Base-by-base conservation (phyloP, 1,284 basidiomycete genomes). In the Coriolopsis trogii region DNA sequence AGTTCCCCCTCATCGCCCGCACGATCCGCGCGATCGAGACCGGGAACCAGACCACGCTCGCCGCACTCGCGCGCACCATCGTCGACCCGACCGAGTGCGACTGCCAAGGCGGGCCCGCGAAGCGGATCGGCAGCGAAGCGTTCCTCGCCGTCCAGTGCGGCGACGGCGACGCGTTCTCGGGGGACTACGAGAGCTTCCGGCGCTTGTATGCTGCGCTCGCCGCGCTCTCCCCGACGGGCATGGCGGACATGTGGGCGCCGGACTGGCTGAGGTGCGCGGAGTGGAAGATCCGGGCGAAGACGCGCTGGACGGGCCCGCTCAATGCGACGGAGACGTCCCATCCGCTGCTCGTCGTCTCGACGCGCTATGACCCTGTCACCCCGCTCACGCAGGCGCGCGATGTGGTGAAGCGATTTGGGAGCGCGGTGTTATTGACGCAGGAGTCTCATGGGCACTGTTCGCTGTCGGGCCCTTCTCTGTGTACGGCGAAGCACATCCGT, bases 401-500 rank as follows among this genome's bases (percentile, higher is more conserved):
- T 24, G 53, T 52, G 28, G 51, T 50, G 16, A 36, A 29, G 21
- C 51, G 59, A 16, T 61, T 41, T 26, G 40, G 16, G 13, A 55
- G 48, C 9, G 49, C 60, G 13, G 54, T 49, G 29, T 33, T 61
- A 34, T 46, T 61, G n/a, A 43, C 59, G 24, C 60, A 61, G 39
- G 41, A 57, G n/a, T 53, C 20, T 33, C 25, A 45, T 16, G 36
- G 78, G 72, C 77, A 79, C 53, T 70, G 69, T 55, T 77, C 77
- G 5, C 24, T 75, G 13, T 49, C 69, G 0, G 68, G 67, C 6
- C 70, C 73, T 3, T 79, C 77, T 3, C 44, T 72, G 12, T 79
- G 78, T 65, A 78, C 76, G 0, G 64, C 67, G 23, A 64, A 65
- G 41, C 53, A 73, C 51, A 60, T 80, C 20, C 67, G 69, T 8